A percentile compares a stretch with the other conserved stretches of the same genome.
These are phyloP conservation scores for Larix sibirica DNA, from an alignment of 83 land plant species.

Conservation along the genomic window DNA sequence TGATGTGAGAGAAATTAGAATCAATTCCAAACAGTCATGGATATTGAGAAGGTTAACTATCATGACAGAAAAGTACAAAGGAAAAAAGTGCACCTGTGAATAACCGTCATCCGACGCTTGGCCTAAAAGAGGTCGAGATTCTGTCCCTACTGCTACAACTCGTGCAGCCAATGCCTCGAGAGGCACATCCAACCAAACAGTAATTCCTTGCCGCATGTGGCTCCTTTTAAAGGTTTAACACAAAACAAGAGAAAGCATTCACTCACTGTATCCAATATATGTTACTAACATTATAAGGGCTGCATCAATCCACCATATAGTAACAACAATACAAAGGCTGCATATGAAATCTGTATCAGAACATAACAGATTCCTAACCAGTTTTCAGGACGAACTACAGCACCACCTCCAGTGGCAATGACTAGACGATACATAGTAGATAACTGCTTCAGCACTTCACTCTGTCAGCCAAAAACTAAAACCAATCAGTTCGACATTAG, in stretches of 20 bases:
- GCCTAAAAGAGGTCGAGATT: conserved; percentile 80
- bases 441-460: conserved; percentile 65
- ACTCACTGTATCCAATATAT: not conserved
- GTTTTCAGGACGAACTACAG: conserved; percentile 74
- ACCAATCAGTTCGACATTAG: not conserved
- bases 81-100: conserved; percentile 37
- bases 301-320: not conserved
- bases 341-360: not conserved
- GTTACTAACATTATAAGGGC: conserved; percentile 16
- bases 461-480: conserved; percentile 41
- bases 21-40: not conserved
- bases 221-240: conserved; percentile 24
- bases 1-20: not conserved
- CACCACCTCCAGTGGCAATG: conserved; percentile 98
- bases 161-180: conserved; percentile 85
- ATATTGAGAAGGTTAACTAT: not conserved
- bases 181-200: conserved; percentile 93
- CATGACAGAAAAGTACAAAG: not conserved
- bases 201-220: conserved; percentile 77
- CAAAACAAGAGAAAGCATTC: not conserved
- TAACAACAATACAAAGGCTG: not conserved
- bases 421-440: conserved; percentile 70
- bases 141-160: conserved; percentile 71
- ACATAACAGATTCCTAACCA: conserved; percentile 36
- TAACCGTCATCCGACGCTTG: conserved; percentile 60